A percentile compares a stretch with the other conserved stretches of the same genome.
Conservation (phyloP, 2,329 filamentous ascomycete species). For the Venturia asperata region DNA sequence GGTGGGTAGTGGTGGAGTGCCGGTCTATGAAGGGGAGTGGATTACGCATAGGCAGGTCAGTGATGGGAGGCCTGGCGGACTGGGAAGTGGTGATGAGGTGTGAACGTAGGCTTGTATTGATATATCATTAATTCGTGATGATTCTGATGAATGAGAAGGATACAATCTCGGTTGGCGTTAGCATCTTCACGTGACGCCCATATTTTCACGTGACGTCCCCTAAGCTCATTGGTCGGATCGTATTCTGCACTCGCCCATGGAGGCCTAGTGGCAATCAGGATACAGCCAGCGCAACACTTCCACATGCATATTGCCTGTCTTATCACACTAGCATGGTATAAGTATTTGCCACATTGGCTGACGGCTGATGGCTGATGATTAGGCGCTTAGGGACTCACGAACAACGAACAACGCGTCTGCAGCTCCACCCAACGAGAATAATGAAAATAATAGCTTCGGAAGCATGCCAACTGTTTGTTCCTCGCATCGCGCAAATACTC, state of each 20-base stretch:
- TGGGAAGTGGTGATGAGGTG: not conserved
- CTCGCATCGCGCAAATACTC: no score
- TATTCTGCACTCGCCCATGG: no score
- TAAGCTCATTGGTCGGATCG: no score
- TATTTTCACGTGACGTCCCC: no score
- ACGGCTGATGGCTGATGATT: not conserved
- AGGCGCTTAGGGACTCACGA: not conserved
- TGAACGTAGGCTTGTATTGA: no score
- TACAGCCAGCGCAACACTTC: not conserved
- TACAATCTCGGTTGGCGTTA: no score
- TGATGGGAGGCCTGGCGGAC: conserved; percentile 22
- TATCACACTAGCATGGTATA: not conserved
- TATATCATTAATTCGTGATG: not conserved
- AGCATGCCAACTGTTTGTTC: no score
- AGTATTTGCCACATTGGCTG: not conserved
- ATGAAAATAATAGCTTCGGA: no score
- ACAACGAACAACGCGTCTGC: not conserved
- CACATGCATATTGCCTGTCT: conserved; percentile 2
- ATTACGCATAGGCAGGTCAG: conserved; percentile 19
- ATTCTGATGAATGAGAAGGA: no score
- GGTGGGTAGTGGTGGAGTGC: conserved; percentile 21
- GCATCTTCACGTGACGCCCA: no score
- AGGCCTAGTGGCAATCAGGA: no score
- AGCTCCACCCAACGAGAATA: not conserved
- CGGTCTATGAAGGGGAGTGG: conserved; percentile 20